Base-by-base conservation (phyloP, 176 grass and related monocot genomes). In the Metroxylon sagu region DNA sequence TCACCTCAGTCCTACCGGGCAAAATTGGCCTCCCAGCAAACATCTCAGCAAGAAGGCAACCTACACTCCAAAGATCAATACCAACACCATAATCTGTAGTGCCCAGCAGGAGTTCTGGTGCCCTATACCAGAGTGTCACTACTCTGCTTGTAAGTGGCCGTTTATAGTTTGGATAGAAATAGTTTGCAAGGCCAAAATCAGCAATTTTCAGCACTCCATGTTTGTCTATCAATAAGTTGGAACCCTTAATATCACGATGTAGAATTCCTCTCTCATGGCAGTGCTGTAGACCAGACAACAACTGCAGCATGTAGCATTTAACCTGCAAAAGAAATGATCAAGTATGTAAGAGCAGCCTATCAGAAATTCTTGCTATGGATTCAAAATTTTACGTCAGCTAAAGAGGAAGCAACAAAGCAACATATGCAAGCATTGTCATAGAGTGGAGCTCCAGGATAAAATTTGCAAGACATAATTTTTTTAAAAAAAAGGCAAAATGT, bases 41-140 rank as follows among this genome's bases (percentile, higher is more conserved):
- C 68, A 70, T 70, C 49, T 70, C 68, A 59, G 55, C 68, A 70
- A 70, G 68, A 70, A 70, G 55, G 31, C 68, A 70, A 50, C 68
- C 68, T 29, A 39, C 55, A 59, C 68, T 70, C 68, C 68, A 70
- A 4, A 70, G 68, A 70, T 70, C 68, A 70, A 70, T 70, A 16
- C 68, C 68, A 25, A 50, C 14, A 28, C 68, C 68, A 59, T 70
- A 70, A 28, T 70, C 55, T 5, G 31, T 70, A 19, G 39, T 51
- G 48, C 68, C 68, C 31, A 70, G 14, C 21, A 70, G 35, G 19
- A 70, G 26, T 48, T 70, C 68, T 59, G 68, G 68, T 19, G 68
- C 68, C 50, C 68, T 70, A n/a, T 70, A 70, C 68, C 68, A 70
- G 3, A 70, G 56, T 50, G 68, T 70, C 53, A 70, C 68, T 25